Percentiles rank a stretch among this genome's conserved stretches.
phyloP scores from a whole-genome alignment of 2,329 filamentous ascomycete species.

The Aspergillus fructus region DNA sequence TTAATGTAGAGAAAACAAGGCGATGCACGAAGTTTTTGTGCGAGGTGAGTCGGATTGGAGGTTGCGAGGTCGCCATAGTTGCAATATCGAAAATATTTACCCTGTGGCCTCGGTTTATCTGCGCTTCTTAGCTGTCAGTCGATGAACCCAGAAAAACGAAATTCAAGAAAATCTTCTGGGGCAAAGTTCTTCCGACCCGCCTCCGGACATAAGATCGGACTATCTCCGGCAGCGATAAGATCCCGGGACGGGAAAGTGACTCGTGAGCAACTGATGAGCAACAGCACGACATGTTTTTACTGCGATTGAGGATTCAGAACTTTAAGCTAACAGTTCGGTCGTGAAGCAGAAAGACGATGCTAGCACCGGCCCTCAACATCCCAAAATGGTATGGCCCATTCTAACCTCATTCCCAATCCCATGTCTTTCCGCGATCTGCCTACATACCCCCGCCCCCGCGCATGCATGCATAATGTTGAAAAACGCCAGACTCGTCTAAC shows the following conservation, averaged over 20 bases:
- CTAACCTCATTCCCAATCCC: background rate
- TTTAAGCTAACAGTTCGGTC: background rate
- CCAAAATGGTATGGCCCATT: constrained; percentile 42
- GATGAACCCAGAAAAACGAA: constrained; percentile 17
- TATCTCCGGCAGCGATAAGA: constrained; percentile 26
- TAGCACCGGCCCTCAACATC: constrained; percentile 44
- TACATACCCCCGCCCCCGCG: constrained; percentile 16
- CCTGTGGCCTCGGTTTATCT: constrained; percentile 3
- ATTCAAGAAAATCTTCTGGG: constrained; percentile 35
- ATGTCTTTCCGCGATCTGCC: constrained; percentile 1
- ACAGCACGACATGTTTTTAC: background rate
- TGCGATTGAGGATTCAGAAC: background rate
- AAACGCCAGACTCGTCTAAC: background rate
- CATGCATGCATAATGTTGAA: background rate
- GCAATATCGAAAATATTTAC: constrained; percentile 9
- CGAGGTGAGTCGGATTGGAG: constrained; percentile 72
- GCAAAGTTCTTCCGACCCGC: constrained; percentile 28
- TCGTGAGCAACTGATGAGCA: background rate
- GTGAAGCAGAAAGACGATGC: constrained; percentile 24
- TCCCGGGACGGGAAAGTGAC: background rate
- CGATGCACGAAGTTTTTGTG: constrained; percentile 81
- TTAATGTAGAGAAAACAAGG: constrained; percentile 85
- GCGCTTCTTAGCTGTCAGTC: background rate
- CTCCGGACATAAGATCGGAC: constrained; percentile 23
- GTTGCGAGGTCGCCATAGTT: constrained; percentile 44